Conservation (phyloP, 495 filamentous ascomycete species). For the Talaromyces wortmannii region DNA sequence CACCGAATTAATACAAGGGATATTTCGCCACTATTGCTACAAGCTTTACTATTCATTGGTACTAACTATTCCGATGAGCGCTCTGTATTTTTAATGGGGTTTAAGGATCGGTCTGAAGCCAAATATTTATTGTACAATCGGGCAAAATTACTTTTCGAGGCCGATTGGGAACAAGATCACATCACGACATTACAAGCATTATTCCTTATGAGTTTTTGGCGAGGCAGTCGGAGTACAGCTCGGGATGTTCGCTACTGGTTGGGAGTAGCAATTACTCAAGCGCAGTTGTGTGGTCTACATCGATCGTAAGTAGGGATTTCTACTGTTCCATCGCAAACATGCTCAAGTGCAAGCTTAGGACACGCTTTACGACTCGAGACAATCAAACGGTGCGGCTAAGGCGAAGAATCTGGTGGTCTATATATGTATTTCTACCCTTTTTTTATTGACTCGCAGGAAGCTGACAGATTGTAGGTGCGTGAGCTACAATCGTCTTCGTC, state of each 20-base stretch:
- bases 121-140: constrained; percentile 30
- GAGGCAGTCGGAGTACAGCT: constrained; percentile 27
- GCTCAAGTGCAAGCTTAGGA: not conserved
- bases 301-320: constrained; percentile 20
- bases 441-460: not conserved
- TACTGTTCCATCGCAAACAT: not conserved
- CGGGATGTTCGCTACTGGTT: constrained; percentile 36
- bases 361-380: not conserved
- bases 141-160: constrained; percentile 37
- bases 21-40: constrained; percentile 29
- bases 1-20: constrained; percentile 14
- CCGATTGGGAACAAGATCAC: constrained; percentile 31
- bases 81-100: constrained; percentile 18
- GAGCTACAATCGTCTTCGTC: constrained; percentile 34
- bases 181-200: constrained; percentile 27
- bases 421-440: constrained; percentile 21
- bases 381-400: not conserved
- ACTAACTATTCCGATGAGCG: constrained; percentile 29
- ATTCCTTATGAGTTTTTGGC: constrained; percentile 35
- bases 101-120: constrained; percentile 24
- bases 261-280: constrained; percentile 27
- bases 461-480: constrained; percentile 16
- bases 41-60: constrained; percentile 35
- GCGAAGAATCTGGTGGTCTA: constrained; percentile 39
- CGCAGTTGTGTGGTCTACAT: constrained; percentile 37